Percentiles rank a stretch among this genome's conserved stretches.
Conservation (phyloP, 345 rosid species). For the Populus simonii region DNA sequence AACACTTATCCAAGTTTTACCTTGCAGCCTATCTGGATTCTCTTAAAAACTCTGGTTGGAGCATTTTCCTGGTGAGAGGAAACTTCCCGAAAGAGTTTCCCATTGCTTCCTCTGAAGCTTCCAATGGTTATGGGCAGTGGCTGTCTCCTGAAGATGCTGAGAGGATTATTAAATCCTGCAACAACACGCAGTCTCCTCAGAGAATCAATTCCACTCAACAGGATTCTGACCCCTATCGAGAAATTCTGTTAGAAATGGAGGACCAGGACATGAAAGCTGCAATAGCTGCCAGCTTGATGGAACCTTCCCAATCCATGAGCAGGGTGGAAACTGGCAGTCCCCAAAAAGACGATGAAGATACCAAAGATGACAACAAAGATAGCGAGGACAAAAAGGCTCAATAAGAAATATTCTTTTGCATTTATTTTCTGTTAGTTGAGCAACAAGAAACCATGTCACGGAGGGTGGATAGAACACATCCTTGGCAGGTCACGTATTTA, state of each 20-base stretch:
- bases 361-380: constrained; percentile 17
- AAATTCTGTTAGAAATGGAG: constrained; percentile 51
- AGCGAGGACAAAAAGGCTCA: constrained; percentile 24
- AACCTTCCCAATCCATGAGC: constrained; percentile 44
- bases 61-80: constrained; percentile 85
- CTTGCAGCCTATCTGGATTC: constrained; percentile 85
- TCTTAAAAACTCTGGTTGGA: constrained; percentile 85
- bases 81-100: constrained; percentile 83
- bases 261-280: constrained; percentile 85
- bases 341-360: constrained; percentile 13
- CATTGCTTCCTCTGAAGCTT: constrained; percentile 63
- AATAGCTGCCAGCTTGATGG: constrained; percentile 86
- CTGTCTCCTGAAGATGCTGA: constrained; percentile 85
- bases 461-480: constrained; percentile 15
- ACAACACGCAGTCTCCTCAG: constrained; percentile 35
- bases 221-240: constrained; percentile 37
- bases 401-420: constrained; percentile 17
- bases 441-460: constrained; percentile 16
- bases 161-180: constrained; percentile 62
- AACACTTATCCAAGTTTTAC: constrained; percentile 83
- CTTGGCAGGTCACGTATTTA: constrained; percentile 9
- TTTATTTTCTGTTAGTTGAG: constrained; percentile 1
- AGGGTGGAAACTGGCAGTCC: constrained; percentile 23
- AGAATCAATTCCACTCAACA: constrained; percentile 33
- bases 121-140: constrained; percentile 85